These are phyloP conservation scores for Chlamydomonas applanata DNA, from an alignment of 139 green algal genomes.

Conservation along the genomic window DNA sequence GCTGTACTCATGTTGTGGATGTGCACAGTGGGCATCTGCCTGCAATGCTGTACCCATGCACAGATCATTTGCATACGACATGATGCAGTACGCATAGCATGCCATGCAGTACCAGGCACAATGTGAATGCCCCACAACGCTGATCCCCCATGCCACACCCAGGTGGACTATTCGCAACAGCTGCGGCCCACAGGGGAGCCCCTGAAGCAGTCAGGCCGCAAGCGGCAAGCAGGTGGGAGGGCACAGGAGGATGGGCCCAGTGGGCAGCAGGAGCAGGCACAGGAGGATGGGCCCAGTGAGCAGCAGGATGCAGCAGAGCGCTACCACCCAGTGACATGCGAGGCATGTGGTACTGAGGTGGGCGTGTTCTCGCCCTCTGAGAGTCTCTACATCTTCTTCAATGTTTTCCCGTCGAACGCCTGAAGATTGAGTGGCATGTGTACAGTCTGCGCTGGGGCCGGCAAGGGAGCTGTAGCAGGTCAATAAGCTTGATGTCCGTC, in stretches of 20 bases:
- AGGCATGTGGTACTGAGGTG: constrained; percentile 46
- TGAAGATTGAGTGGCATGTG: constrained; percentile 22
- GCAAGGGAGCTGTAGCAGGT: too few relatives aligned
- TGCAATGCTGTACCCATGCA: neutral
- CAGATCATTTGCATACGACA: neutral
- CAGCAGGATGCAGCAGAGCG: neutral
- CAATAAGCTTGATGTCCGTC: too few relatives aligned
- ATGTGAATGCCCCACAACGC: too few relatives aligned
- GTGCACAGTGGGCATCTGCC: too few relatives aligned
- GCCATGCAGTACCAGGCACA: too few relatives aligned
- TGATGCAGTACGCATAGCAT: too few relatives aligned
- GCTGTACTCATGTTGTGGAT: neutral
- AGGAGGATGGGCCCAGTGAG: constrained; percentile 7
- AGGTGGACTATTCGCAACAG: too few relatives aligned
- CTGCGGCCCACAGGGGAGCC: too few relatives aligned
- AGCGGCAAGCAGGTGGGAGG: too few relatives aligned
- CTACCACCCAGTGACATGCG: constrained; percentile 40
- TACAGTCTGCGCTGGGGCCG: neutral
- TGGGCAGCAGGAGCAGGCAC: constrained; percentile 6
- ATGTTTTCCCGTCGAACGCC: constrained; percentile 45
- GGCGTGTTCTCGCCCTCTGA: constrained; percentile 22
- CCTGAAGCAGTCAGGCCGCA: too few relatives aligned
- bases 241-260: neutral
- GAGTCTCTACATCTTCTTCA: constrained; percentile 59
- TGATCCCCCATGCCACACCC: too few relatives aligned